Base-by-base conservation (phyloP, 768 basidiomycete species). In the Naganishia vaughanmartiniae region DNA sequence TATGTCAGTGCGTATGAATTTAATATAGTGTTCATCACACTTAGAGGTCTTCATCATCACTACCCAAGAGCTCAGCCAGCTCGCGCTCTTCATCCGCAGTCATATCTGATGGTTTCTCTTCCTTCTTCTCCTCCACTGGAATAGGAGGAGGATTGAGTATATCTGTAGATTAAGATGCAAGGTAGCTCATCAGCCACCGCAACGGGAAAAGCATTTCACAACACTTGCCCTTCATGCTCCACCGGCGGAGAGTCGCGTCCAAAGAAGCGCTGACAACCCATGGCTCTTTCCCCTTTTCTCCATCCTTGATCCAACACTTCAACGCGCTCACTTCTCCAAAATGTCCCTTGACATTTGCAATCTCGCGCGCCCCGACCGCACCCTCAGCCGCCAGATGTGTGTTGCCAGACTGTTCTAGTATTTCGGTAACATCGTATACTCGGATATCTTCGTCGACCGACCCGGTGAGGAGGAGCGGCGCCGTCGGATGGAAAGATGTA, bases 51-150 rank as follows among this genome's bases (percentile, higher is more conserved):
- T 70, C 69, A n/a, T 58, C 55, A 33, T 69, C 68, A 31, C 56
- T 60, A 4, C 48, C 58, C 85, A 90, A 86, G 45, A 96, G 80
- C 76, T 93, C 92, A 45, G 88, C 93, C 26, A 97, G 83, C 79
- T 96, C 93, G 26, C 87, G 85, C 76, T 93, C 92, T 81, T 96
- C 94, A 65, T 95, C 94, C 76, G 89, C 91, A 12, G 93, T 90
- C 80, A 94, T 77, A 66, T 83, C 78, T 34, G 80, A 72, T 45
- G 76, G 73, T 53, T 72, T 72, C 53, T 85, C 77, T 51, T 75
- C 74, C 42, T 78, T 77, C 17, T 76, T 60, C 15, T 73, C 75
- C 12, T 76, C 31, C 55, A 68, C 51, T 10, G 63, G 65, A n/a
- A 77, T 73, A 0, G 76, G 74, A 68, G 79, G 74, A 12, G 82